phyloP scores from a whole-genome alignment of 2,329 filamentous ascomycete species.

The Colletotrichum aenigma region DNA sequence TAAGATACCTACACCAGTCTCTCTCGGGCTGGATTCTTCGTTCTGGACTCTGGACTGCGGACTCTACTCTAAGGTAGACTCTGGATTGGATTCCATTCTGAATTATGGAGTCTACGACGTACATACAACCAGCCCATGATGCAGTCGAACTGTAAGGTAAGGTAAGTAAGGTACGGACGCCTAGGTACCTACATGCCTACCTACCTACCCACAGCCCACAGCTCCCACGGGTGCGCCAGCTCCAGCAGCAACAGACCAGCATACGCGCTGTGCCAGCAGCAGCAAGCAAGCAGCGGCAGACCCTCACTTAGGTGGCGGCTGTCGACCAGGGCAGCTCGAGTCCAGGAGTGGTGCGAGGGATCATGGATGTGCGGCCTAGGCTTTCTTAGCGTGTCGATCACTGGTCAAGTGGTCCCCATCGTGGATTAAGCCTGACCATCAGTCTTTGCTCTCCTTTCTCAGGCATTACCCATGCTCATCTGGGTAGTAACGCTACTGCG shows the following conservation, averaged over 20 bases:
- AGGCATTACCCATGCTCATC: neutral
- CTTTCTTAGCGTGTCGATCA: slow-evolving; percentile 11
- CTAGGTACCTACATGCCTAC: too few relatives aligned
- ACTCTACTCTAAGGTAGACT: neutral
- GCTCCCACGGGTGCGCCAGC: neutral
- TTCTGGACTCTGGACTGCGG: neutral
- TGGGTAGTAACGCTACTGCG: neutral
- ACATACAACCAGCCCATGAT: neutral
- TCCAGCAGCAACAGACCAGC: neutral
- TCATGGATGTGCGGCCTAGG: slow-evolving; percentile 4
- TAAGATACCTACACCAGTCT: neutral
- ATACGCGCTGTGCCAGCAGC: neutral
- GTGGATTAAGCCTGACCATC: neutral
- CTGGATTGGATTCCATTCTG: neutral
- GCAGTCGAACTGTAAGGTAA: neutral
- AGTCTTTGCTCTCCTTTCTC: neutral
- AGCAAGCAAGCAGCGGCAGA: neutral
- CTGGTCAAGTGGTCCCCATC: slow-evolving; percentile 1
- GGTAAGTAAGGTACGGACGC: neutral
- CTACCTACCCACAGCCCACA: neutral
- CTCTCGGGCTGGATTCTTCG: neutral
- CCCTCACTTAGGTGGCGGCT: neutral
- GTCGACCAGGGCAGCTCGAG: neutral
- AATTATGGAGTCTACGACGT: neutral
- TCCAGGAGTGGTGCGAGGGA: neutral